Conservation (phyloP, 495 filamentous ascomycete genomes). For the Hypoxylon perforatum region DNA sequence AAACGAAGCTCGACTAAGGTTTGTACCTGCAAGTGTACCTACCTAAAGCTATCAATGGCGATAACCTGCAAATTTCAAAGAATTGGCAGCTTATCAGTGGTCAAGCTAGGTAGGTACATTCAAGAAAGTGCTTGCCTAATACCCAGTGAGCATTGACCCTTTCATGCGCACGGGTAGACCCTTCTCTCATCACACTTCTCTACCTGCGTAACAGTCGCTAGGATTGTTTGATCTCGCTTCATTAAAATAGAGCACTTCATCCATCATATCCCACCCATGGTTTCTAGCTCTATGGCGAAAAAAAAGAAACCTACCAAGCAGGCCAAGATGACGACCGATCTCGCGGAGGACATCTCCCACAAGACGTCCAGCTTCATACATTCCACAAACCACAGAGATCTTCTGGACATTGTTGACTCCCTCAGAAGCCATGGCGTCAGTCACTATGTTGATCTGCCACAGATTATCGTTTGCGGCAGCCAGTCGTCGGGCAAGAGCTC, state of each 20-base stretch:
- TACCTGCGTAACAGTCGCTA: too few relatives aligned
- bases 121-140: too few relatives aligned
- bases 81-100: too few relatives aligned
- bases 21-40: too few relatives aligned
- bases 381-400: slow-evolving; percentile 35
- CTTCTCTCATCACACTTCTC: too few relatives aligned
- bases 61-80: too few relatives aligned
- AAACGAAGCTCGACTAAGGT: too few relatives aligned
- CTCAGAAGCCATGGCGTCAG: slow-evolving; percentile 68
- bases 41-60: too few relatives aligned
- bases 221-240: neutral
- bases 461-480: slow-evolving; percentile 74
- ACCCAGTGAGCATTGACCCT: too few relatives aligned
- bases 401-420: slow-evolving; percentile 67
- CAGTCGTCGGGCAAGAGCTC: slow-evolving; percentile 74
- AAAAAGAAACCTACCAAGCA: slow-evolving; percentile 10
- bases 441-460: slow-evolving; percentile 66
- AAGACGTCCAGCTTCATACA: slow-evolving; percentile 36
- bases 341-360: slow-evolving; percentile 33
- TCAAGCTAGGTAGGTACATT: too few relatives aligned
- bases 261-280: neutral
- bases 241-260: neutral
- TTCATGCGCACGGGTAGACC: too few relatives aligned
- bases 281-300: slow-evolving; percentile 18
- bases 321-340: slow-evolving; percentile 25